These are phyloP conservation scores for Rubia tinctorum DNA, from an alignment of 305 asterid species.

Conservation along the genomic window DNA sequence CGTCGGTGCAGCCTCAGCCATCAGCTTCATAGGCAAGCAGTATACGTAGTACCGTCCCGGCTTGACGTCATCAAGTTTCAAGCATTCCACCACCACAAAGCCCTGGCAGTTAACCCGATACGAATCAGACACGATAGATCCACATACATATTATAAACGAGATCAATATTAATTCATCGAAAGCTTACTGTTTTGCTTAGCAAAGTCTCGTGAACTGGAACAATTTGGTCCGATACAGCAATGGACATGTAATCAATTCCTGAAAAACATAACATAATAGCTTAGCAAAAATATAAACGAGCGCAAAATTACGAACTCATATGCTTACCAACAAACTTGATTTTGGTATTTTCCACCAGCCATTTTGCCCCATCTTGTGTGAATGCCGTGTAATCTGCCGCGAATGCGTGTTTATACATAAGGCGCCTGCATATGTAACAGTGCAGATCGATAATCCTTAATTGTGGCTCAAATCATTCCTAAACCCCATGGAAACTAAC, in stretches of 20 bases:
- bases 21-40: slow-evolving; percentile 82
- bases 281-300: background rate
- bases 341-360: slow-evolving; percentile 92
- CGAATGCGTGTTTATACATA: slow-evolving; percentile 39
- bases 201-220: slow-evolving; percentile 73
- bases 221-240: slow-evolving; percentile 66
- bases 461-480: background rate
- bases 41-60: slow-evolving; percentile 69
- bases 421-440: slow-evolving; percentile 56
- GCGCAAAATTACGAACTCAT: too few species aligned
- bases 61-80: slow-evolving; percentile 66
- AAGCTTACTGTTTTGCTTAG: slow-evolving; percentile 66
- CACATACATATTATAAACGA: background rate
- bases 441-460: background rate
- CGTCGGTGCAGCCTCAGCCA: slow-evolving; percentile 93
- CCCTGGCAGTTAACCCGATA: slow-evolving; percentile 40
- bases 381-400: slow-evolving; percentile 71
- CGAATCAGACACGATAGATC: slow-evolving; percentile 9
- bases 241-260: slow-evolving; percentile 92
- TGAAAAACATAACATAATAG: slow-evolving; percentile 22
- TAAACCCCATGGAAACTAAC: background rate
- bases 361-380: slow-evolving; percentile 93
- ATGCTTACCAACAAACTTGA: slow-evolving; percentile 86
- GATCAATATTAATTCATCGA: background rate
- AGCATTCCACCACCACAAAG: slow-evolving; percentile 82